Conservation (phyloP, 176 grass and related monocot genomes). For the Oryza glumipatula region DNA sequence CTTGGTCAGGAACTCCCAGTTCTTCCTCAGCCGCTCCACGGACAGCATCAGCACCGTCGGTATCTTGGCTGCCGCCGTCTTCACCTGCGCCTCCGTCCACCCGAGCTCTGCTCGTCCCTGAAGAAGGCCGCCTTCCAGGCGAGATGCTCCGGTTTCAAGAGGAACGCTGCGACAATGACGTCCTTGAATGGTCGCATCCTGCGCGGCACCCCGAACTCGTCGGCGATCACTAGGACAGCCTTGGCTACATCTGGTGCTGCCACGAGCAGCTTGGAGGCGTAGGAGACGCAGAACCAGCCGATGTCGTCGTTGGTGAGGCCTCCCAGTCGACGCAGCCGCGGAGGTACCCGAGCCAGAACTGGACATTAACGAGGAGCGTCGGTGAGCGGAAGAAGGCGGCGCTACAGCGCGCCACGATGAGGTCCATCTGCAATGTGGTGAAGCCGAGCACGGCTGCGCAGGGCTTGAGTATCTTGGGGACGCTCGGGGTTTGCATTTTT, state of each 20-base stretch:
- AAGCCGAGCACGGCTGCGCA: conserved; percentile 36
- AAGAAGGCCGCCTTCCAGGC: conserved; percentile 41
- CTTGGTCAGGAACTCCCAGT: conserved; percentile 44
- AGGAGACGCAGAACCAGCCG: conserved; percentile 28
- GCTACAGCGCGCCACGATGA: conserved; percentile 32
- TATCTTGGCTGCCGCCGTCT: conserved; percentile 37
- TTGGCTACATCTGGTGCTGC: conserved; percentile 24
- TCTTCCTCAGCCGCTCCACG: conserved; percentile 36
- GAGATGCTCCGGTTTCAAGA: conserved; percentile 36
- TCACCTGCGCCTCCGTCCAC: conserved; percentile 49
- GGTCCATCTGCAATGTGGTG: conserved; percentile 33
- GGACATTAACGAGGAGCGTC: conserved; percentile 21
- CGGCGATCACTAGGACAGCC: conserved; percentile 23
- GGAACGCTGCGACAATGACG: conserved; percentile 32
- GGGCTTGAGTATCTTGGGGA: conserved; percentile 44
- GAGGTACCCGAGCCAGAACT: conserved; percentile 39
- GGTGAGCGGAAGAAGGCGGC: conserved; percentile 30
- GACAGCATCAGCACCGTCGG: conserved; percentile 39
- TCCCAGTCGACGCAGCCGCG: conserved; percentile 12
- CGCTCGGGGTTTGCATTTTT: too few relatives aligned
- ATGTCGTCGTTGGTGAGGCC: conserved; percentile 43
- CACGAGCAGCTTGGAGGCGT: conserved; percentile 42
- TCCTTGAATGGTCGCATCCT: conserved; percentile 41
- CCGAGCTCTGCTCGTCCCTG: conserved; percentile 37
- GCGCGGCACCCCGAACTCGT: conserved; percentile 39